Evolutionary conservation across 305 asterid genomes (phyloP).

Genomic region (Stenogyne calaminthoides): DNA sequence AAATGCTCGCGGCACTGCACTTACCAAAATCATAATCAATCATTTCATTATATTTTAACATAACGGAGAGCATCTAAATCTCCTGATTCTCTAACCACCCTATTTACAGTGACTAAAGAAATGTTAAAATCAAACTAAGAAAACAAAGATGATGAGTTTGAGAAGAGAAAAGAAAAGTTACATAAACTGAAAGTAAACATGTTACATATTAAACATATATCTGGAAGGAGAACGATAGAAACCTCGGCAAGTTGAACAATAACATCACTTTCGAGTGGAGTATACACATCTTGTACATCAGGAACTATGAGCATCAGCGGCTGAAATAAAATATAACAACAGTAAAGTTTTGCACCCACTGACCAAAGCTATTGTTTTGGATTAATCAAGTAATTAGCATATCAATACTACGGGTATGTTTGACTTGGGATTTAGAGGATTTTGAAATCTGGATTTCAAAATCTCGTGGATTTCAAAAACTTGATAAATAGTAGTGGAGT

Average conservation of each 20-base stretch:
- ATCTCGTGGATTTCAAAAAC: too few relatives aligned
- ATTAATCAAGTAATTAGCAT: constrained; percentile 23
- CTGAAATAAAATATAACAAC: constrained; percentile 55
- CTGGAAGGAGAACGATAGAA: constrained; percentile 31
- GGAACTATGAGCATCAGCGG: constrained; percentile 98
- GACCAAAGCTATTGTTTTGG: constrained; percentile 14
- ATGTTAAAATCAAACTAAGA: not conserved
- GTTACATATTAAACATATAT: constrained; percentile 27
- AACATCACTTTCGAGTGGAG: constrained; percentile 94
- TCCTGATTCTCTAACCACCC: constrained; percentile 19
- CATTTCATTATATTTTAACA: constrained; percentile 18
- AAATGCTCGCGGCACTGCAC: constrained; percentile 93
- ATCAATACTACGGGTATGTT: not conserved
- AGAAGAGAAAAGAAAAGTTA: not conserved
- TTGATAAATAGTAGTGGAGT: too few relatives aligned
- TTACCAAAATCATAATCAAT: constrained; percentile 27
- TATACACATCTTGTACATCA: constrained; percentile 96
- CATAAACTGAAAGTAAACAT: constrained; percentile 25
- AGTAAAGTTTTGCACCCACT: constrained; percentile 28
- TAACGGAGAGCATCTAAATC: constrained; percentile 13
- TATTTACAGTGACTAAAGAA: not conserved
- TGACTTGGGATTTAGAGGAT: too few relatives aligned
- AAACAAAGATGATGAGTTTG: constrained; percentile 10
- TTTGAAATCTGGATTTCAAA: too few relatives aligned
- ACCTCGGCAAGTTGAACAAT: constrained; percentile 97